Conservation (phyloP, 768 basidiomycete genomes). For the Trametes gibbosa region DNA sequence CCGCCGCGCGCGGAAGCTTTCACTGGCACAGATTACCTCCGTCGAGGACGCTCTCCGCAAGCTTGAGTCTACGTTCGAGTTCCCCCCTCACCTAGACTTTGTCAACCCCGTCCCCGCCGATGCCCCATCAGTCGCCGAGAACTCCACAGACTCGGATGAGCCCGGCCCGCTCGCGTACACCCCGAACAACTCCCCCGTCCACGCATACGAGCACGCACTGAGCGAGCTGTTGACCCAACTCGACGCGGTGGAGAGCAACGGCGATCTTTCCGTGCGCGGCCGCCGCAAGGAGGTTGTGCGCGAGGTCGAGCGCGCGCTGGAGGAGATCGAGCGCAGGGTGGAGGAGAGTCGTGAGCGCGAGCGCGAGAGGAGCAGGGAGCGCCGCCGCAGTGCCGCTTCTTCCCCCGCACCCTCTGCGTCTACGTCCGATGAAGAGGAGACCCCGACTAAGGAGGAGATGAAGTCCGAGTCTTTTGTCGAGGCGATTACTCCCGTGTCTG, state of each 20-base stretch:
- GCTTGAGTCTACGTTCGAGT: slow-evolving; percentile 38
- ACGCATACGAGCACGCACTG: slow-evolving; percentile 61
- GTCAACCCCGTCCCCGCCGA: slow-evolving; percentile 4
- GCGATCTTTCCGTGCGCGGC: slow-evolving; percentile 50
- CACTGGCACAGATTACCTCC: slow-evolving; percentile 39
- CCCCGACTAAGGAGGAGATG: background rate
- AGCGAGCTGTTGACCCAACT: slow-evolving; percentile 52
- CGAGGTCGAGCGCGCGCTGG: slow-evolving; percentile 54
- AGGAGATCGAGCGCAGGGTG: slow-evolving; percentile 49
- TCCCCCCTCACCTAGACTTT: slow-evolving; percentile 34
- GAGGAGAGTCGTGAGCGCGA: slow-evolving; percentile 38
- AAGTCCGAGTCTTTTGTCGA: background rate
- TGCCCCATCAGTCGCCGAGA: background rate
- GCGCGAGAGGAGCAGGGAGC: slow-evolving; percentile 16
- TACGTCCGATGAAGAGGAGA: background rate
- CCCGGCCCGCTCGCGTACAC: slow-evolving; percentile 51
- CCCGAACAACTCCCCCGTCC: slow-evolving; percentile 55
- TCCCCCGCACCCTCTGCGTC: background rate
- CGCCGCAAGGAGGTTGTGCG: slow-evolving; percentile 54
- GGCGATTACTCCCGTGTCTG: background rate
- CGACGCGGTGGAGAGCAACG: slow-evolving; percentile 60
- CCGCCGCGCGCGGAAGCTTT: slow-evolving; percentile 27
- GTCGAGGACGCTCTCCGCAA: slow-evolving; percentile 42
- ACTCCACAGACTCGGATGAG: slow-evolving; percentile 10
- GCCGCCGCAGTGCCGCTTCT: slow-evolving; percentile 3